These are phyloP conservation scores for Fusarium illudens DNA, from an alignment of 2,329 filamentous ascomycete species.

Conservation along the genomic window DNA sequence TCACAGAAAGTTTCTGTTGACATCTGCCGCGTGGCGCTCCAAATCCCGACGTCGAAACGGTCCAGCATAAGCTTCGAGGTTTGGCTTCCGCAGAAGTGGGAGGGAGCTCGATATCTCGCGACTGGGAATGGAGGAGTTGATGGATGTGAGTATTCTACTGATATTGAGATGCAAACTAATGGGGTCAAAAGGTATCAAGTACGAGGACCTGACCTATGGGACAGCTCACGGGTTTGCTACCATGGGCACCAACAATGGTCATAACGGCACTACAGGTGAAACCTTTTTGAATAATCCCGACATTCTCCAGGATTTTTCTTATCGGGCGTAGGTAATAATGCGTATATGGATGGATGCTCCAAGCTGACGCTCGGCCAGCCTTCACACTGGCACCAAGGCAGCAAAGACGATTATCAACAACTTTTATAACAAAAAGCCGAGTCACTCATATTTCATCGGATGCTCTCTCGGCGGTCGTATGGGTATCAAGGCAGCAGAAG, in stretches of 20 bases:
- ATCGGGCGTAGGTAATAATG: conserved; percentile 29
- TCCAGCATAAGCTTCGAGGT: conserved; percentile 50
- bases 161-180: neutral
- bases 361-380: neutral
- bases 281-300: conserved; percentile 47
- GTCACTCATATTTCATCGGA: conserved; percentile 63
- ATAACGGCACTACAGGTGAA: conserved; percentile 50
- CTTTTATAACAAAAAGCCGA: conserved; percentile 54
- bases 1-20: conserved; percentile 8
- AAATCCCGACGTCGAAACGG: conserved; percentile 14
- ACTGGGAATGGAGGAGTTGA: conserved; percentile 59
- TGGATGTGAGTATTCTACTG: conserved; percentile 48
- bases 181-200: conserved; percentile 49
- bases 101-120: conserved; percentile 53
- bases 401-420: conserved; percentile 12
- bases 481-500: conserved; percentile 62
- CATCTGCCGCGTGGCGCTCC: conserved; percentile 11
- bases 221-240: conserved; percentile 53
- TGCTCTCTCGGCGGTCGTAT: conserved; percentile 69
- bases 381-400: conserved; percentile 15
- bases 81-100: conserved; percentile 58
- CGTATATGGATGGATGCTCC: neutral
- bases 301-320: conserved; percentile 49
- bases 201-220: conserved; percentile 49
- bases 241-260: conserved; percentile 59